Base-by-base conservation (phyloP, 139 green algal genomes). In the Marvania coccoides region DNA sequence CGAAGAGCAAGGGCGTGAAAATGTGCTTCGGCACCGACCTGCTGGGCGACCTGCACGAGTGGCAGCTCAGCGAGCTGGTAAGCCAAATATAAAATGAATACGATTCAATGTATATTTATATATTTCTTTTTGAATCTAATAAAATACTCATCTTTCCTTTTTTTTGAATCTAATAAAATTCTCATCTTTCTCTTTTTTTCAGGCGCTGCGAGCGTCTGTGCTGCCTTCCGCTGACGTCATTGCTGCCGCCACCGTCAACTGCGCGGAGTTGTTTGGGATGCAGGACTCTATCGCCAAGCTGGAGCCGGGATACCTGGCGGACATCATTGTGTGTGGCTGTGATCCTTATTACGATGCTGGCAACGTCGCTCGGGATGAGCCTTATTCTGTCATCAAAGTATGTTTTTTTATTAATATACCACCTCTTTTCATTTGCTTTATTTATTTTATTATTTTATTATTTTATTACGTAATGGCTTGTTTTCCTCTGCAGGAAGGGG, bases 21-120 rank as follows among this genome's bases (percentile, higher is more conserved):
- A 77, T 86, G 62, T 69, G 36, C 40, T 88, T 71, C 23, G 82
- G 82, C 10, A 75, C 57, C 46, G 82, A 88, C 66, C 61, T 88
- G 54, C 79, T 88, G 53, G 82, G 82, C 0, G 71, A 73, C 19
- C 67, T 86, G 61, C 82, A 88, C 58, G 40, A 46, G 1, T 47
- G 68, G 4, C 78, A 85, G 78, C 61, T 74, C 23, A 10, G 9
- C 0, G 67, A 64, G 19, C 42, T 71, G n/a, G 24, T 6, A 3
- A 30, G 35, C 10, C 29, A 37, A 1, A 8, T 33, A 3, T 31
- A 9, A 19, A 26, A 8, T 61, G 24, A 56, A 63, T 39, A n/a
- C 4, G 65, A 81, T 64, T 56, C 33, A 9, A 29, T 45, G 9
- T 70, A 82, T 59, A 72, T 82, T 5, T 28, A 58, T n/a, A n/a